A percentile compares a stretch with the other conserved stretches of the same genome.
phyloP scores from a whole-genome alignment of 2,329 filamentous ascomycete genomes.

The Scleromitrula shiraiana region DNA sequence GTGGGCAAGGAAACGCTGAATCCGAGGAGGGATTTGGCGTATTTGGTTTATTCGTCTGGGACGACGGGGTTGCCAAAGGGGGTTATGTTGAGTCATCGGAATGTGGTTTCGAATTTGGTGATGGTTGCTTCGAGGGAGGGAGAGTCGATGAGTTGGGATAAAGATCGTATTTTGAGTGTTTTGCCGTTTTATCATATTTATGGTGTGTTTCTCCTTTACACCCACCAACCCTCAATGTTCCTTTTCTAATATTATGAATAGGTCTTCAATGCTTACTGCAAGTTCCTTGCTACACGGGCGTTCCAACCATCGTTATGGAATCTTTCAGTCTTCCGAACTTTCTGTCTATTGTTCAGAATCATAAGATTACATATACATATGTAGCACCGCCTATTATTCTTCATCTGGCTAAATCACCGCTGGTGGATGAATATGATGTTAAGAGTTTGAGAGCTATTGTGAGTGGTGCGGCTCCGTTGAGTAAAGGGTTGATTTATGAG shows the following conservation, averaged over 20 bases:
- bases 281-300: constrained; percentile 34
- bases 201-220: not conserved
- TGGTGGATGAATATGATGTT: constrained; percentile 46
- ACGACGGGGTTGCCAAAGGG: constrained; percentile 82
- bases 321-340: constrained; percentile 33
- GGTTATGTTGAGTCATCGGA: constrained; percentile 47
- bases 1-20: not conserved
- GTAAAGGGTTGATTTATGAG: not conserved
- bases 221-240: too few relatives aligned
- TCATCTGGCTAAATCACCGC: too few relatives aligned
- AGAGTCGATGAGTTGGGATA: constrained; percentile 39
- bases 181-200: constrained; percentile 1
- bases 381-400: too few relatives aligned
- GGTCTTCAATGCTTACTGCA: constrained; percentile 41
- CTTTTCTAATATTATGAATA: not conserved
- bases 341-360: constrained; percentile 41
- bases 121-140: constrained; percentile 20
- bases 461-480: constrained; percentile 47
- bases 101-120: constrained; percentile 15
- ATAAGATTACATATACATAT: too few relatives aligned
- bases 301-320: not conserved
- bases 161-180: not conserved
- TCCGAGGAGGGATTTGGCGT: constrained; percentile 33
- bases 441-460: constrained; percentile 39
- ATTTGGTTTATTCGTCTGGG: constrained; percentile 69